Conservation (phyloP, 2,329 filamentous ascomycete genomes). For the Tolypocladium capitatum region DNA sequence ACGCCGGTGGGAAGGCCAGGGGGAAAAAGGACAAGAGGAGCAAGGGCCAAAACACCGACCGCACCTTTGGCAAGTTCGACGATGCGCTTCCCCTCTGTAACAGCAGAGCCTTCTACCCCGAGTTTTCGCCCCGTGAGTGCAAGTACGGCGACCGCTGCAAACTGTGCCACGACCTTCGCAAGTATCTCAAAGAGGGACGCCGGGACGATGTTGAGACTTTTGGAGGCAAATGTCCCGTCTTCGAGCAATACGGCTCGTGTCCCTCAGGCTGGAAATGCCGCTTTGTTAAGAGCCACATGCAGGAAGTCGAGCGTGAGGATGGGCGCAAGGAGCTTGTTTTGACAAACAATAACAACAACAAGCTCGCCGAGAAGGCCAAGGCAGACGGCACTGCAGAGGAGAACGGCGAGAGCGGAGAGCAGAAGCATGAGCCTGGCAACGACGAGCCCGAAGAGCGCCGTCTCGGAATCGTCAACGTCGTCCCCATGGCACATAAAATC, state of each 20-base stretch:
- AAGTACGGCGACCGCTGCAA: slow-evolving; percentile 70
- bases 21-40: slow-evolving; percentile 37
- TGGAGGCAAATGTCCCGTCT: slow-evolving; percentile 69
- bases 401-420: slow-evolving; percentile 15
- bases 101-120: slow-evolving; percentile 54
- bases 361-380: neutral
- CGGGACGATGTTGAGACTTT: slow-evolving; percentile 68
- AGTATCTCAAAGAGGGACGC: slow-evolving; percentile 73
- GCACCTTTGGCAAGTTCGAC: slow-evolving; percentile 66
- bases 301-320: slow-evolving; percentile 64
- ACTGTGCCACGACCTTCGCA: slow-evolving; percentile 69
- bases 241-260: slow-evolving; percentile 62
- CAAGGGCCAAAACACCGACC: slow-evolving; percentile 63
- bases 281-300: slow-evolving; percentile 76
- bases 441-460: slow-evolving; percentile 30
- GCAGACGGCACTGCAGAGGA: neutral
- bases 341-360: slow-evolving; percentile 30
- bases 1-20: slow-evolving; percentile 24
- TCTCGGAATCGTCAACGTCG: slow-evolving; percentile 62
- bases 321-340: slow-evolving; percentile 73
- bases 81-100: slow-evolving; percentile 70
- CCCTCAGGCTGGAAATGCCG: slow-evolving; percentile 87
- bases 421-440: slow-evolving; percentile 14
- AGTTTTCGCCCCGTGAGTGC: slow-evolving; percentile 73
- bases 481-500: slow-evolving; percentile 57